Evolutionary conservation across 2,329 filamentous ascomycete species (phyloP).

Genomic region (Ceratocystis albifundus): DNA sequence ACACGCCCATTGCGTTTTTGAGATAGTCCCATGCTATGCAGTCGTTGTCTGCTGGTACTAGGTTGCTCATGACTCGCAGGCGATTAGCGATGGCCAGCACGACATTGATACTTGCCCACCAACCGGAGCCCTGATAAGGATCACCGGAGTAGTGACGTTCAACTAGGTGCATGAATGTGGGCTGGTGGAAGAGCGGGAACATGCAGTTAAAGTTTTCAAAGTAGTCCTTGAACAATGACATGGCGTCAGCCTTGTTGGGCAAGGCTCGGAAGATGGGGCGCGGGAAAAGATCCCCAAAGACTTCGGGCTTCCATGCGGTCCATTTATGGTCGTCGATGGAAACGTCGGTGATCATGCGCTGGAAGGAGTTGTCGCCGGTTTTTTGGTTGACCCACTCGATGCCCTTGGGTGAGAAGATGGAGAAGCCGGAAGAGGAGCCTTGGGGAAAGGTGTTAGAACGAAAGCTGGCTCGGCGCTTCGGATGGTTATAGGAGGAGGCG

Average conservation of each 20-base stretch:
- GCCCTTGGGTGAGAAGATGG: constrained; percentile 95
- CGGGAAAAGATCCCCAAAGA: constrained; percentile 85
- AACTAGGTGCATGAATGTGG: constrained; percentile 95
- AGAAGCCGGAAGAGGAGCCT: constrained; percentile 96
- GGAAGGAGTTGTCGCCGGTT: constrained; percentile 90
- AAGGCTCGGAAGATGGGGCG: constrained; percentile 72
- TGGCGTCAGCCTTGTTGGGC: constrained; percentile 73
- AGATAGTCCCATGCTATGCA: constrained; percentile 90
- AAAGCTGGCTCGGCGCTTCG: neutral
- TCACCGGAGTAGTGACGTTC: constrained; percentile 87
- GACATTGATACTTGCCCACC: constrained; percentile 96
- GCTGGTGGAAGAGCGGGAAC: constrained; percentile 93
- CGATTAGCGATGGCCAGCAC: constrained; percentile 87
- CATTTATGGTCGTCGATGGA: constrained; percentile 88
- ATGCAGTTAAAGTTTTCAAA: constrained; percentile 99
- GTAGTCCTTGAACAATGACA: constrained; percentile 82
- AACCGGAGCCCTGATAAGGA: constrained; percentile 88
- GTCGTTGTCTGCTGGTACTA: constrained; percentile 82
- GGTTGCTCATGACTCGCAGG: constrained; percentile 86
- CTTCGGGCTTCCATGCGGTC: constrained; percentile 96
- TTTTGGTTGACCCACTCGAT: constrained; percentile 98
- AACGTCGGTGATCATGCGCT: constrained; percentile 86
- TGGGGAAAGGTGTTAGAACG: too few relatives aligned
- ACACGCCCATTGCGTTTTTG: constrained; percentile 91
- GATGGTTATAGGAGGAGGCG: constrained; percentile 15